Conservation (phyloP, 192 early-diverging fungal genomes). For the Pilobolus umbonatus region DNA sequence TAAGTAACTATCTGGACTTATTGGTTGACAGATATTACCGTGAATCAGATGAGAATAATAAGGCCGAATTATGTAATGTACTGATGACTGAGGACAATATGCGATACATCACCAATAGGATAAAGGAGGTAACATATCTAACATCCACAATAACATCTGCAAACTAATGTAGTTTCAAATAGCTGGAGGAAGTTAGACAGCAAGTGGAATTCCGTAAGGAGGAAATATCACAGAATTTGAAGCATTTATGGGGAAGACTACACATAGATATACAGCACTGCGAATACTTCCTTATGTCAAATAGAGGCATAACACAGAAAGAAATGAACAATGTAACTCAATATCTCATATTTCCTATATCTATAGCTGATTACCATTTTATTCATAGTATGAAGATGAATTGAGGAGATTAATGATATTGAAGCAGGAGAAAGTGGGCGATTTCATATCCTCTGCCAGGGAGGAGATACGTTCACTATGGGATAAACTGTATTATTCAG, state of each 20-base stretch:
- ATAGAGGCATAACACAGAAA: not conserved
- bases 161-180: not conserved
- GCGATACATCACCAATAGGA: not conserved
- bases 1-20: not conserved
- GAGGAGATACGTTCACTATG: slow-evolving; percentile 33
- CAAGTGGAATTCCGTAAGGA: slow-evolving; percentile 20
- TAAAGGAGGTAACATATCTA: not conserved
- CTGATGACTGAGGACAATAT: not conserved
- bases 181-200: slow-evolving; percentile 24
- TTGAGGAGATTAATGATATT: slow-evolving; percentile 29
- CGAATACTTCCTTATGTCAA: not conserved
- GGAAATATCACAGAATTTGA: slow-evolving; percentile 14
- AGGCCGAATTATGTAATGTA: slow-evolving; percentile 1
- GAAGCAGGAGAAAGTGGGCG: slow-evolving; percentile 37
- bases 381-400: slow-evolving; percentile 41
- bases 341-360: not conserved
- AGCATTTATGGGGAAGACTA: slow-evolving; percentile 19
- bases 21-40: not conserved
- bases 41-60: not conserved
- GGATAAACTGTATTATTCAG: slow-evolving; percentile 38
- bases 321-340: slow-evolving; percentile 17
- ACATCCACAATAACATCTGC: not conserved
- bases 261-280: slow-evolving; percentile 3
- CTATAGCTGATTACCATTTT: not conserved
- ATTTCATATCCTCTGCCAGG: slow-evolving; percentile 38